phyloP scores from a whole-genome alignment of 257 asterid genomes.

The Solanum phureja region DNA sequence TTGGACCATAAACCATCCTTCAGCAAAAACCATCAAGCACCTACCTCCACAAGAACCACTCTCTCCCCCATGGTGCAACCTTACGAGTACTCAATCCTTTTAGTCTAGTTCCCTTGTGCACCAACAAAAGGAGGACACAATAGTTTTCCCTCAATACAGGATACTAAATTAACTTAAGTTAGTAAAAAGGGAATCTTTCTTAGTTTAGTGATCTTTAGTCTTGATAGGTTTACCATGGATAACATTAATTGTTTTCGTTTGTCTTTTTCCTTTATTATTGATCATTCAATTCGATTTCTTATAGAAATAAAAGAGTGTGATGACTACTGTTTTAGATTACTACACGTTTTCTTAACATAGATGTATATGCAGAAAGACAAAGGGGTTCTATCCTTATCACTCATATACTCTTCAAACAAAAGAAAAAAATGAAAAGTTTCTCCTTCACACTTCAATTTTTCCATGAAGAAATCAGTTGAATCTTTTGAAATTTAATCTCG shows the following conservation, averaged over 20 bases:
- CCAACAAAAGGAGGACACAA: not conserved
- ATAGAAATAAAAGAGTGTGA: not conserved
- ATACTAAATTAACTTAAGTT: not conserved
- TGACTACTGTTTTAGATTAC: not conserved
- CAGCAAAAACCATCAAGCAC: not conserved
- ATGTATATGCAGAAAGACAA: not conserved
- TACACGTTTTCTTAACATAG: not conserved
- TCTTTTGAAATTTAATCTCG: not conserved
- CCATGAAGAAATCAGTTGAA: not conserved
- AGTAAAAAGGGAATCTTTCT: not conserved
- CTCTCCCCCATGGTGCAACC: not conserved
- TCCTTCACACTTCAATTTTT: not conserved
- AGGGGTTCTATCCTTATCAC: not conserved
- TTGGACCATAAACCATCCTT: not conserved
- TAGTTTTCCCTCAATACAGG: not conserved
- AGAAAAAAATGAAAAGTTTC: not conserved
- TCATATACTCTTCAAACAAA: not conserved
- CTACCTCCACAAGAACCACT: not conserved
- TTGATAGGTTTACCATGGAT: no score
- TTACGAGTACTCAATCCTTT: not conserved
- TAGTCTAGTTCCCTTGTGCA: not conserved
- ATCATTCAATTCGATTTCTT: not conserved
- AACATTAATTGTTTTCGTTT: not conserved
- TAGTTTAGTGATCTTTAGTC: not conserved
- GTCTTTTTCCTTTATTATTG: not conserved